Evolutionary conservation across 805 yeast genomes (phyloP), one percentile per base, ranked within the genome.

Genomic region (Kodamaea hsintzibuensis): DNA sequence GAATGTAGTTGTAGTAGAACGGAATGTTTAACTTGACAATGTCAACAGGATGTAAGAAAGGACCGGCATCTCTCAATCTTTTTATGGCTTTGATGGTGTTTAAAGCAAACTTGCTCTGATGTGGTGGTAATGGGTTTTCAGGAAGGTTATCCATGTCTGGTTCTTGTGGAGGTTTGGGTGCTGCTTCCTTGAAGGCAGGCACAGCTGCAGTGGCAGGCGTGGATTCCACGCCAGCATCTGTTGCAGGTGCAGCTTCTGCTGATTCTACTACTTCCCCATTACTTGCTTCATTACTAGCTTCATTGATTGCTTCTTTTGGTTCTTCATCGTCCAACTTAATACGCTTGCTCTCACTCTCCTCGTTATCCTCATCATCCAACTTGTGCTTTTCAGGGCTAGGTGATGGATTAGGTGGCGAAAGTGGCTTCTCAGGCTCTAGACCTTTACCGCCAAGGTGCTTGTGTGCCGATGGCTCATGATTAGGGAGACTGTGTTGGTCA

Each of bases 41-140:
- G 68, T 95, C 98, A 17, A 95, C 99, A 0, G 99, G 99, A 50
- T 77, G 82, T 45, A 90, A 66, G 66, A 95, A 95, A 1, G 98
- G 98, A 13, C 79, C 83, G 1, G 98, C 96, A 72, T 95, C 99
- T 70, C 91, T 90, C 64, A 93, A 80, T 57, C 98, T 78, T 69
- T 89, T 91, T 57, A 95, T 86, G 10, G 96, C 92, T 63, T 92
- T 89, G 49, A 95, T 79, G 1, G 92, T 82, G 57, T 89, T 88
- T 16, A 82, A 61, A 1, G 93, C 90, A 65, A 86, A 92, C 64
- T 87, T 88, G 62, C 82, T 80, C 71, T 95, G 98, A 70, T 95
- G 98, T 50, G 80, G 77, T 22, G 95, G 93, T 60, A 89, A 73
- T 14, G 96, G 93, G 58, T 77, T 65, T 10, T 62, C 75, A 1